Evolutionary conservation across 768 basidiomycete genomes (phyloP), one percentile per base, ranked within the genome.

Genomic region (Nidula microcarpa): DNA sequence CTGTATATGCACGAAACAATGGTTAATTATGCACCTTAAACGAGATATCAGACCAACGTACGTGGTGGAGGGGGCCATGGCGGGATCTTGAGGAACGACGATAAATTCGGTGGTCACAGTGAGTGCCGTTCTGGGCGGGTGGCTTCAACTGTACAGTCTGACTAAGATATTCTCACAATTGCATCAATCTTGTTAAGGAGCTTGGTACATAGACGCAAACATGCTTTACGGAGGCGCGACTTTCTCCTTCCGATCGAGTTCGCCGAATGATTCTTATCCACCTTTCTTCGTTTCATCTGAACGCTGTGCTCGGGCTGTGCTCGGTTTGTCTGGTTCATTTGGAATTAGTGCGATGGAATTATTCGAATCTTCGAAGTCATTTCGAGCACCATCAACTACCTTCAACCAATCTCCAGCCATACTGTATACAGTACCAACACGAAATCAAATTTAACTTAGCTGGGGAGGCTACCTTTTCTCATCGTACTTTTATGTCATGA

Each of bases 31-130:
- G 6, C 43, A 49, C 30, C 5, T 10, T 7, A 30, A 17, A 5
- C 36, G 13, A 43, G 41, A 54, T 11, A 53, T n/a, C 32, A 6
- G 9, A 55, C 46, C 49, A 45, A 78, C 79, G 49, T 75, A 81
- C 80, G 80, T 79, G 65, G 80, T 80, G 60, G 78, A 76, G 62
- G 79, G 75, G 65, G 79, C 77, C 79, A 82, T 80, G 71, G 65
- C 61, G 39, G 62, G 64, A 70, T 77, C 72, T 78, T 79, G 75
- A 75, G 72, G 75, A 68, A 55, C 69, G 71, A 68, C 69, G 68
- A 67, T 59, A 61, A 65, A 48, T 62, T 67, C 65, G 60, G 60
- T 47, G 53, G 54, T 45, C 51, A 61, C 50, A 43, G 53, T 49
- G 52, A 54, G 53, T 57, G 52, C 60, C 61, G 56, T 57, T 57